A percentile compares a stretch with the other conserved stretches of the same genome.
phyloP scores from a whole-genome alignment of 805 yeast genomes.

The Millerozyma miso region DNA sequence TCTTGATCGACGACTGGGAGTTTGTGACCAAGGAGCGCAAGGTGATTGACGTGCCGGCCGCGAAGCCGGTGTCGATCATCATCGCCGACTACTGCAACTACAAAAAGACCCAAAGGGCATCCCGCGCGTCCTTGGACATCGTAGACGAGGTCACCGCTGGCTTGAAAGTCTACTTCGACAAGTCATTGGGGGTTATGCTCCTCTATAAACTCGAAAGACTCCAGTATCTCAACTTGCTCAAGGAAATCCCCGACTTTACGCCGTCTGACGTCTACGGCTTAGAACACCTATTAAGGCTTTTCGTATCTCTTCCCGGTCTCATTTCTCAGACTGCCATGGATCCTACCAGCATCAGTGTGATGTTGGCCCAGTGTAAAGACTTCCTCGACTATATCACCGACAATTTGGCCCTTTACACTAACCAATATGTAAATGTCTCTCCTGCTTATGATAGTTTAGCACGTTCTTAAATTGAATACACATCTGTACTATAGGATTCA shows the following conservation, averaged over 20 bases:
- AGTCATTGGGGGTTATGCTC: constrained; percentile 61
- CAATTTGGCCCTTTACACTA: constrained; percentile 31
- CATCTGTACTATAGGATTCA: not conserved
- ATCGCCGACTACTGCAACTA: constrained; percentile 47
- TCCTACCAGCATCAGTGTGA: constrained; percentile 54
- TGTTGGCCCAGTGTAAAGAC: constrained; percentile 52
- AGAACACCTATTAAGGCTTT: constrained; percentile 74
- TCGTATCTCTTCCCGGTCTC: constrained; percentile 79
- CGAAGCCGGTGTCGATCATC: constrained; percentile 49
- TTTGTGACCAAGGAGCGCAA: constrained; percentile 75
- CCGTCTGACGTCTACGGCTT: constrained; percentile 61
- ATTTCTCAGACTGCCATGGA: constrained; percentile 79
- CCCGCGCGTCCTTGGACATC: constrained; percentile 24
- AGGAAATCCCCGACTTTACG: constrained; percentile 25
- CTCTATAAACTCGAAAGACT: constrained; percentile 75
- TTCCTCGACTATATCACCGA: constrained; percentile 50
- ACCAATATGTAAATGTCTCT: constrained; percentile 34
- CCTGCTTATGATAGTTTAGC: constrained; percentile 40
- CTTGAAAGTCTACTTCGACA: constrained; percentile 67
- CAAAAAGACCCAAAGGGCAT: constrained; percentile 11
- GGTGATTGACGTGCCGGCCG: constrained; percentile 61
- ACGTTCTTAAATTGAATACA: constrained; percentile 9
- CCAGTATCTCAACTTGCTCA: constrained; percentile 56
- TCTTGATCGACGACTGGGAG: constrained; percentile 93
- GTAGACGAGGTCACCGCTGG: constrained; percentile 70